These are phyloP conservation scores for Verticillium dahliae DNA, from an alignment of 2,329 filamentous ascomycete genomes.

Conservation along the genomic window DNA sequence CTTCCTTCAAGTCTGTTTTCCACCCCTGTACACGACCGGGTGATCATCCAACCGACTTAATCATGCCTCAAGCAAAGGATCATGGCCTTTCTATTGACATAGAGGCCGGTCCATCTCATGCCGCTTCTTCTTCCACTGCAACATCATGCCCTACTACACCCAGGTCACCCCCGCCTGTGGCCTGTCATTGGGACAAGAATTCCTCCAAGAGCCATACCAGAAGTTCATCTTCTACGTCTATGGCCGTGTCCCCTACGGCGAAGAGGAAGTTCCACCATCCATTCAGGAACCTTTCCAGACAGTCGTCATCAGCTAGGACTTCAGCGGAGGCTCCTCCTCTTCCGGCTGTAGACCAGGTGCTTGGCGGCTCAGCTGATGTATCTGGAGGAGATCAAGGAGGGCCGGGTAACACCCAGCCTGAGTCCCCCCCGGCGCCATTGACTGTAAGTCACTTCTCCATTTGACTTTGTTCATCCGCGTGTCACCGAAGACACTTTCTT, in stretches of 20 bases:
- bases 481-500: no score
- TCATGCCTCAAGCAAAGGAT: background rate
- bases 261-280: background rate
- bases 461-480: no score
- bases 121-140: background rate
- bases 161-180: background rate
- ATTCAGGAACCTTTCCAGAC: background rate
- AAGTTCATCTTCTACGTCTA: background rate
- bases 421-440: background rate
- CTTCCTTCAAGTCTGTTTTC: background rate
- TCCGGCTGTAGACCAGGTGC: background rate
- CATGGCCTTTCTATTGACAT: background rate
- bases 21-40: background rate
- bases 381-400: background rate
- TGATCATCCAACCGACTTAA: background rate
- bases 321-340: background rate
- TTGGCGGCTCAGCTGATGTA: background rate
- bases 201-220: background rate
- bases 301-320: background rate
- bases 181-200: background rate
- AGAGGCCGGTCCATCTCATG: background rate
- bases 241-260: background rate
- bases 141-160: background rate
- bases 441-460: background rate
- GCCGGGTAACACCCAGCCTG: background rate